Evolutionary conservation across 108 stramenopile species (phyloP).

Genomic region (Cyclotella atomus): DNA sequence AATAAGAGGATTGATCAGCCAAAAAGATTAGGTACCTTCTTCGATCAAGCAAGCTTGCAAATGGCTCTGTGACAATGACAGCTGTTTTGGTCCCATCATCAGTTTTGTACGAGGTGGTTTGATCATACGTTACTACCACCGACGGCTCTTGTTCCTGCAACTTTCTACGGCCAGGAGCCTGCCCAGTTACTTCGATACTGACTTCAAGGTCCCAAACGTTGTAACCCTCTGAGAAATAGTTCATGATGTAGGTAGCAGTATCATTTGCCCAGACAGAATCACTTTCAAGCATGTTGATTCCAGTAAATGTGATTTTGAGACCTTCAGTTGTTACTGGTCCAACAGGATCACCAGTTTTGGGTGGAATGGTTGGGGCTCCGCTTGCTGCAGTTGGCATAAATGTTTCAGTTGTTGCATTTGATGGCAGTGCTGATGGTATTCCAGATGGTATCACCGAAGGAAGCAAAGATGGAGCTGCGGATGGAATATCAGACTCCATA

Average conservation of each 20-base stretch:
- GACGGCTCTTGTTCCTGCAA: neutral
- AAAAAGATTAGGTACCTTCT: neutral
- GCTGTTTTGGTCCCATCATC: neutral
- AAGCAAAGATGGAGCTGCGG: too few relatives aligned
- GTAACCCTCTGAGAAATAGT: constrained; percentile 1
- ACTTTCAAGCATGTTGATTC: neutral
- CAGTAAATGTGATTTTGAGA: constrained; percentile 4
- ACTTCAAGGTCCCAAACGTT: neutral
- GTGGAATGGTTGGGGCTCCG: neutral
- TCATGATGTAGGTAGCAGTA: constrained; percentile 8
- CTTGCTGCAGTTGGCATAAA: neutral
- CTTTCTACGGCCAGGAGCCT: neutral
- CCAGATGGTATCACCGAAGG: neutral
- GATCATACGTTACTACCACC: constrained; percentile 5
- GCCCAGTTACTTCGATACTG: neutral
- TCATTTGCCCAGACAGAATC: neutral
- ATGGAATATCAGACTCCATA: too few relatives aligned
- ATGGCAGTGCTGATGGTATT: neutral
- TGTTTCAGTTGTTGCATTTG: neutral
- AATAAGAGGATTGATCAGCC: neutral
- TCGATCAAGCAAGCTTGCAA: neutral
- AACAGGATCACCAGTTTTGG: neutral
- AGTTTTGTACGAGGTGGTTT: constrained; percentile 16
- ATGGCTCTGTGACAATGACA: neutral
- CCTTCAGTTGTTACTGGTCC: neutral